Evolutionary conservation across 2,329 filamentous ascomycete species (phyloP), one percentile per base, ranked within the genome.

Genomic region (Xylariaceae sp.): DNA sequence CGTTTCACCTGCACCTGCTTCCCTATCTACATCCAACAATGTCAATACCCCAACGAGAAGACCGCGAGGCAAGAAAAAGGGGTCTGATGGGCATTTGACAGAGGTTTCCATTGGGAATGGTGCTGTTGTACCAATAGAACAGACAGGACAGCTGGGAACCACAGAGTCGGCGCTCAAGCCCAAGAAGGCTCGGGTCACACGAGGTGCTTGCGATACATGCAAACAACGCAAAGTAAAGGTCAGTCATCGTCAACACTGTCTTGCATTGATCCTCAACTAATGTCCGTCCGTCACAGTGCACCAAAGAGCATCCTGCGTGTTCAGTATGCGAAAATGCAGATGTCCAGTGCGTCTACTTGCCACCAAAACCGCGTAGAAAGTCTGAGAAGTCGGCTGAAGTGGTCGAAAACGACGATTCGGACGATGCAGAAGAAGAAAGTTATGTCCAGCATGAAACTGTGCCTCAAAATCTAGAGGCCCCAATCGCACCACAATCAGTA

Each of bases 301-400:
- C 65, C 18, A 69, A 68, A 50, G 60, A 64, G 38, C 65, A 69
- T 44, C 68, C 68, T 5, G 57, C 54, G 32, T 70, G 68, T 47
- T 57, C 58, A 12, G 49, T 63, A 17, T 70, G 68, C 40, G 27
- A 51, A 36, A 47, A 58, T 14, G 53, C 54, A 5, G 58, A 53
- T 5, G 51, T 63, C 17, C 48, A 60, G 19, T 67, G 65, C 42
- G 39, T 63, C 30, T 67, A 67, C 43, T 45, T 59, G n/a, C 57
- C 62, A 0, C 59, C 62, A 2, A 65, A 58, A 17, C 56, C 63
- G 35, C 59, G 63, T 11, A 61, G 57, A 42, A 66, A 58, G 41
- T 61, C 61, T 3, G 55, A 54, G 38, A 60, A 62, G 38, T 42
- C 55, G 5, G 51, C 50, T 15, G 59, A 59, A 43, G 43, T 52